Evolutionary conservation across 106 monocot genomes (phyloP), one percentile per base, ranked within the genome.

Genomic region (Apostasia shenzhenica): DNA sequence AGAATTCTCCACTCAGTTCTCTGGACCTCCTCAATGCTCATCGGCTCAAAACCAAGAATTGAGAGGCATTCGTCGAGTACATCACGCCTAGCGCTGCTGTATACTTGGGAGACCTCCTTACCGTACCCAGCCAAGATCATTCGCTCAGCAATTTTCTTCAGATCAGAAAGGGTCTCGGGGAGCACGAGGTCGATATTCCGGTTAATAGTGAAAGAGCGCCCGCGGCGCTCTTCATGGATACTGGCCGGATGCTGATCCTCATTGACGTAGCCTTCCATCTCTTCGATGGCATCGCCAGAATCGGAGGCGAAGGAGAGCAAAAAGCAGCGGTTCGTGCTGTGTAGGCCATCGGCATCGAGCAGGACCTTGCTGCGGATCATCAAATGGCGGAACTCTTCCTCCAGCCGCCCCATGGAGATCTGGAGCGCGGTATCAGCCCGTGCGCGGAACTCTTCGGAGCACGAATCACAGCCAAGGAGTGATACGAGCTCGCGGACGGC

Each of bases 11-110:
- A 88, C 51, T 85, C 84, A 40, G 78, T 69, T 57, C 72, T 68
- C 78, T 83, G 91, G 51, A 95, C 94, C 71, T 95, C 94, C 42
- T 88, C 91, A 0, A 91, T 83, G 73, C 91, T 88, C 67, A 94
- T 63, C 60, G 72, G 78, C 46, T 91, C 88, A 42, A 88, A 55
- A 1, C 87, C 87, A 39, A 94, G 78, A 8, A 75, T 68, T 8
- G 79, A 75, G 11, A 95, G 75, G 70, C 77, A 85, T 47, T 91
- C 94, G 3, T 81, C 78, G 12, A 94, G 74, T 12, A 77, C 68
- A n/a, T 88, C 87, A 59, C 80, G 74, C 41, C 92, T 67, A 53
- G 75, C 72, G 59, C 73, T 76, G 72, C 76, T 70, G 62, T 86
- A 89, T 0, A 79, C 88, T 54, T 81, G 92, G 69, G 73, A 86